Evolutionary conservation across 2,329 filamentous ascomycete genomes (phyloP), one percentile per base, ranked within the genome.

Genomic region (Xylaria multiplex): DNA sequence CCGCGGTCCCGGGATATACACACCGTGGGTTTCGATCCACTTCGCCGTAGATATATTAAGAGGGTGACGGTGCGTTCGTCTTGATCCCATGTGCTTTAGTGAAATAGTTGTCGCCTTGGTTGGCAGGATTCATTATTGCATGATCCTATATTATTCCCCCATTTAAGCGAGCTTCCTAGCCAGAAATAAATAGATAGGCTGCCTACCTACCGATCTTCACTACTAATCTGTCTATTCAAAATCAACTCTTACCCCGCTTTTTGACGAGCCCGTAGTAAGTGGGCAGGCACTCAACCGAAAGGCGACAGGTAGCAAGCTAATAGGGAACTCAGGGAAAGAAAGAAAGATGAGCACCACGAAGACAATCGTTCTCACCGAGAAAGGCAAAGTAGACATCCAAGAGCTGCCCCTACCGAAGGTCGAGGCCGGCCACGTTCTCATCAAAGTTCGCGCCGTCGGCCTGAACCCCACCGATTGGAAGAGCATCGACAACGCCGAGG

Each of bases 401-500:
- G 72, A 75, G n/a, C 64, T 75, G 13, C 64, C 70, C 22, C 65
- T 67, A 16, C 74, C 73, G 2, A 63, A 66, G 42, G 49, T 74
- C 16, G 55, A 48, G 16, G 65, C 71, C 37, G 76, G 76, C 42
- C 71, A 72, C 24, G 49, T 80, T 32, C 74, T 78, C 6, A 74
- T 79, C 59, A 77, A 76, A 63, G 73, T 74, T 22, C 73, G 66
- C n/a, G 76, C 78, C 6, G 74, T 78, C 6, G 78, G 68, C 24
- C 58, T 80, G 46, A 80, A 80, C 54, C 79, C 77, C 0, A 75
- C 75, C 0, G 78, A 80, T 64, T 79, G 72, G 72, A 78, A 79
- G 69, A 69, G 68, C 55, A 67, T 79, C 56, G 62, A 76, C n/a
- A 24, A 19, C 19, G 6, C 62, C 53, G 54, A 52, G 40, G 3